Base-by-base conservation (phyloP, 2,329 filamentous ascomycete genomes). In the Plenodomus lindquistii region DNA sequence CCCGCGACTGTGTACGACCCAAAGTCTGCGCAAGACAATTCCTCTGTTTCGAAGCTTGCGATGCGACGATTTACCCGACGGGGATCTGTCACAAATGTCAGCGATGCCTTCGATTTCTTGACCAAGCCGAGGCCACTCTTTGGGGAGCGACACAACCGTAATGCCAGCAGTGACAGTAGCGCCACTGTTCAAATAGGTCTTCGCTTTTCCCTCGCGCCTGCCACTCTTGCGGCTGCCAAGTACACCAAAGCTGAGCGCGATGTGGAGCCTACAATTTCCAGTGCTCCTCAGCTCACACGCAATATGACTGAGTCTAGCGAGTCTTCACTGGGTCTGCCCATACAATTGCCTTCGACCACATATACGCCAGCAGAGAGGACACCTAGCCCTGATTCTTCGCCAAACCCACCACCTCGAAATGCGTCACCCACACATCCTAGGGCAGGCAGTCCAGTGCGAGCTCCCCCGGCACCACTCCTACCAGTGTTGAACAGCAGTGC, bases 151-250 rank as follows among this genome's bases (percentile, higher is more conserved):
- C 74, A 77, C n/a, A 73, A 75, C 16, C 79, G 85, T 37, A 77
- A 83, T 49, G 85, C 84, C 4, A 89, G 86, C 1, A 76, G 84
- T 36, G 77, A 77, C 15, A 88, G 86, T 37, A 82, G 82, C 9
- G 85, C 85, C 19, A 89, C 85, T 0, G 85, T 89, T 10, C 85
- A 88, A 63, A 89, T 89, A 42, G 86, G 86, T 1, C 75, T 89
- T 15, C 81, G 86, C 10, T 76, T 89, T 46, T 89, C 86, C n/a
- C 53, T 74, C 5, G 71, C 69, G 11, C 71, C 71, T 13, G 70
- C 70, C 3, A 67, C 67, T 16, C 67, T 73, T 46, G 65, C 64
- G 40, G 67, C 67, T 42, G 63, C 58, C 24, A 68, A 67, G 34
- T 69, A 48, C 48, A 66, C 58, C 0, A 44, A 37, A 38, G 17